These are phyloP conservation scores for Thielaviopsis punctulata DNA, from an alignment of 2,329 filamentous ascomycete genomes.

Conservation along the genomic window DNA sequence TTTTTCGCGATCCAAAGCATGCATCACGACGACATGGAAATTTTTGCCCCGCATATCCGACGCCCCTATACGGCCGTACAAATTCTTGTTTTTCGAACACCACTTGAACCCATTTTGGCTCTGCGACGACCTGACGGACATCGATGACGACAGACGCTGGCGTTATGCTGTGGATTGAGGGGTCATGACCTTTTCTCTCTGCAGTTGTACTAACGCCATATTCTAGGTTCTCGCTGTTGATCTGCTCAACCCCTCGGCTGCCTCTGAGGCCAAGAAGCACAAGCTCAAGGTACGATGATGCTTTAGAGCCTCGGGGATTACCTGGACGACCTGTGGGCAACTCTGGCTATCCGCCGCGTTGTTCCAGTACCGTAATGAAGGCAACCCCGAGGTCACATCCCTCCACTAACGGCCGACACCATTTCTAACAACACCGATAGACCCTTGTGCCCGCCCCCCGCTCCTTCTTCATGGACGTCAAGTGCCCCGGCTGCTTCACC, in stretches of 20 bases:
- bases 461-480: constrained; percentile 99
- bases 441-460: constrained; percentile 88
- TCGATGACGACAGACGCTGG: constrained; percentile 11
- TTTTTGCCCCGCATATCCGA: not conserved
- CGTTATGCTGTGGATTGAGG: constrained; percentile 13
- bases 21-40: not conserved
- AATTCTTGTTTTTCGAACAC: not conserved
- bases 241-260: constrained; percentile 96
- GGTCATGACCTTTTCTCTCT: constrained; percentile 12
- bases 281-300: constrained; percentile 79
- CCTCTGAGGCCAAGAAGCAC: constrained; percentile 98
- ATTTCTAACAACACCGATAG: constrained; percentile 27
- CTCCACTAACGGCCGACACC: not conserved
- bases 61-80: not conserved
- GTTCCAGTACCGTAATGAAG: not conserved
- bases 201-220: constrained; percentile 28
- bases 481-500: constrained; percentile 99
- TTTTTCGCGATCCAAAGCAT: not conserved
- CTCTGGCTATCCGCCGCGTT: not conserved
- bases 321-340: not conserved
- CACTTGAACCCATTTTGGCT: not conserved
- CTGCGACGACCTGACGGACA: constrained; percentile 10
- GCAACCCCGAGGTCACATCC: not conserved
- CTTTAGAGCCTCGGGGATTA: not conserved
- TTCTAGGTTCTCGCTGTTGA: constrained; percentile 97